A percentile compares a stretch with the other conserved stretches of the same genome.
Evolutionary conservation across 208 protist genomes (phyloP).

Genomic region (Leishmania martiniquensis): DNA sequence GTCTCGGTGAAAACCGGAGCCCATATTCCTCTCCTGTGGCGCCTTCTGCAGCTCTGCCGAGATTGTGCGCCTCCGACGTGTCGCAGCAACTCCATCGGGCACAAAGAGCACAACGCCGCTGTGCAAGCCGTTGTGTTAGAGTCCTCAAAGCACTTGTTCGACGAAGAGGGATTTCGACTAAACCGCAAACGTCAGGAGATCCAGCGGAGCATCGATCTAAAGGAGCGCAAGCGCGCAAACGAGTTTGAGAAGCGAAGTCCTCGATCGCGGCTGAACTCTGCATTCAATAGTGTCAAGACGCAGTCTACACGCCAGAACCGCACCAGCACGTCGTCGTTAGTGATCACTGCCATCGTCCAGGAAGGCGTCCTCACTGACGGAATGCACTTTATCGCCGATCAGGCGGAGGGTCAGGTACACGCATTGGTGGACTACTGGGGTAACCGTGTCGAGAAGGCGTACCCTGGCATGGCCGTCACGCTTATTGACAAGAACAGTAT

Average conservation of each 20-base stretch:
- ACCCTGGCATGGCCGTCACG: slow-evolving; percentile 86
- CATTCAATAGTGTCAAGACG: slow-evolving; percentile 27
- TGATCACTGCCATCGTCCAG: slow-evolving; percentile 73
- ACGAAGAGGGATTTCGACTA: slow-evolving; percentile 85
- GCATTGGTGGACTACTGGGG: slow-evolving; percentile 82
- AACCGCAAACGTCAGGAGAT: slow-evolving; percentile 51
- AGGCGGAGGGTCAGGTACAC: slow-evolving; percentile 78
- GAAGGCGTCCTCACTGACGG: slow-evolving; percentile 80
- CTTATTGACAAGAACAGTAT: slow-evolving; percentile 79
- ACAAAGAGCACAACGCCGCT: slow-evolving; percentile 57
- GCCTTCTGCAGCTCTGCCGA: slow-evolving; percentile 54
- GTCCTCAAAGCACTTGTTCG: slow-evolving; percentile 91
- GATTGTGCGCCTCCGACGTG: slow-evolving; percentile 48
- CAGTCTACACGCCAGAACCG: slow-evolving; percentile 62
- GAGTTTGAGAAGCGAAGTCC: slow-evolving; percentile 49
- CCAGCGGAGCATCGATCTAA: slow-evolving; percentile 51
- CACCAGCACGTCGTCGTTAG: slow-evolving; percentile 75
- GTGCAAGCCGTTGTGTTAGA: slow-evolving; percentile 87
- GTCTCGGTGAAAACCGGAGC: slow-evolving; percentile 62
- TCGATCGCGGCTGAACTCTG: slow-evolving; percentile 38
- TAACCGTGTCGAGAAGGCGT: slow-evolving; percentile 57
- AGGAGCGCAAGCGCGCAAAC: slow-evolving; percentile 17
- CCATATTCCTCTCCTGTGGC: slow-evolving; percentile 71
- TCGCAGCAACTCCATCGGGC: slow-evolving; percentile 46
- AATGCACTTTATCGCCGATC: slow-evolving; percentile 89